Percentiles rank a stretch among this genome's conserved stretches.
These are phyloP conservation scores for Clonostachys rhizophaga DNA, from an alignment of 2,329 filamentous ascomycete species.

Conservation along the genomic window DNA sequence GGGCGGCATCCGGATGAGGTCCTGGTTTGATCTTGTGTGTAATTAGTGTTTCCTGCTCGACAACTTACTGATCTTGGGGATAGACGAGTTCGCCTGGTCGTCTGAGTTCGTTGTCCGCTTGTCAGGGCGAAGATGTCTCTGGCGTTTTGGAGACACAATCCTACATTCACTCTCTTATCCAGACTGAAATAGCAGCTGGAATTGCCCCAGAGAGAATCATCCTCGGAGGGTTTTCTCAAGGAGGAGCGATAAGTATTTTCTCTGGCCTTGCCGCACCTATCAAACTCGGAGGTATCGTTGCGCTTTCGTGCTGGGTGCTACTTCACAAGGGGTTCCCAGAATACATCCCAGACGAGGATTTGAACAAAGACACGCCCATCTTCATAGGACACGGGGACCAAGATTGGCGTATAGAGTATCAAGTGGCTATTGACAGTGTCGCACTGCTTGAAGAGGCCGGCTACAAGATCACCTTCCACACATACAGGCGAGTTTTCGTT, in stretches of 20 bases:
- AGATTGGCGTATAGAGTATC: slow-evolving; percentile 68
- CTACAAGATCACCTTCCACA: slow-evolving; percentile 69
- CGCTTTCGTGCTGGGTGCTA: slow-evolving; percentile 76
- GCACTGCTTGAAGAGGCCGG: slow-evolving; percentile 64
- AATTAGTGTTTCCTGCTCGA: no score
- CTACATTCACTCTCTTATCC: slow-evolving; percentile 76
- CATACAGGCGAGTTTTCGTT: slow-evolving; percentile 57
- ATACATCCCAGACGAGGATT: slow-evolving; percentile 30
- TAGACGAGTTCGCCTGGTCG: no score
- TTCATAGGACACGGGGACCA: slow-evolving; percentile 84
- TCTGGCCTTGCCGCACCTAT: slow-evolving; percentile 67
- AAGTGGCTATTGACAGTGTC: slow-evolving; percentile 64
- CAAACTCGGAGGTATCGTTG: slow-evolving; percentile 82
- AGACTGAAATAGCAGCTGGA: slow-evolving; percentile 73
- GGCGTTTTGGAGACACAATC: slow-evolving; percentile 71
- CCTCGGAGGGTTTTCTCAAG: slow-evolving; percentile 81
- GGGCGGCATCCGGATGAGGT: no score
- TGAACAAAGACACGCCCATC: slow-evolving; percentile 68
- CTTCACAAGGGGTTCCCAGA: slow-evolving; percentile 44
- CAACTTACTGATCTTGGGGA: no score
- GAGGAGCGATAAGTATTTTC: slow-evolving; percentile 82
- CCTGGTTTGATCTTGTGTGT: no score
- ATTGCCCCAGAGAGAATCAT: slow-evolving; percentile 82
- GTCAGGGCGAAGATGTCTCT: slow-evolving; percentile 53
- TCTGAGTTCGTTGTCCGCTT: slow-evolving; percentile 4